Evolutionary conservation across 2,329 filamentous ascomycete species (phyloP), one percentile per base, ranked within the genome.

Genomic region (Microsporum ferrugineum): DNA sequence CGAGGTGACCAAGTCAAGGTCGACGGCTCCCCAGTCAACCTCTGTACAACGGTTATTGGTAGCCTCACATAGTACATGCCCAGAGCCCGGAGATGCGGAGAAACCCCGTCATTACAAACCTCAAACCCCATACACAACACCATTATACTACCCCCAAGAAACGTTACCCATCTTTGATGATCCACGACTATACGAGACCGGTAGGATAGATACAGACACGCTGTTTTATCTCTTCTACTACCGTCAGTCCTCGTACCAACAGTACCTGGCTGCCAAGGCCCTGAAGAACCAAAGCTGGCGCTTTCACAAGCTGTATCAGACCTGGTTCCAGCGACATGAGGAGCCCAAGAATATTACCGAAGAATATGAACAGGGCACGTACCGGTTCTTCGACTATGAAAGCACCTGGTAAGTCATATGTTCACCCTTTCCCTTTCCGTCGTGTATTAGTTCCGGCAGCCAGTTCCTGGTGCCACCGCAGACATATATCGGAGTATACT

Each of bases 181-280:
- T 73, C 88, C 90, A 38, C 82, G 88, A 55, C 77, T 99, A 63
- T 99, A 96, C 75, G 83, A 78, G 53, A 78, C 75, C 2, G 76
- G 84, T 31, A 84, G 89, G 62, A 92, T 99, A 63, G 94, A 99
- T 70, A 91, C 91, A 0, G 94, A 99, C 71, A 96, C 92, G 34
- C 80, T 99, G 7, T 99, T 99, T 76, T 99, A 99, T 76, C 88
- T 96, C 53, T 99, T 99, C 77, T 99, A 99, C 80, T 99, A 99
- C 79, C 90, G 92, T 68, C 94, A 99, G 75, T 91, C 91, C 31
- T 91, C 91, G 0, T 91, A 95, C 68, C 91, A 97, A 73, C 94
- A 99, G 73, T 96, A 91, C 71, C 81, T 97, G 62, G 91, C 94
- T 1, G 94, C 94, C 12, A 96, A 95, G 76, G 90, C 94, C n/a